Evolutionary conservation across 1,284 basidiomycete species (phyloP).

Genomic region (Marasmius tenuissimus): DNA sequence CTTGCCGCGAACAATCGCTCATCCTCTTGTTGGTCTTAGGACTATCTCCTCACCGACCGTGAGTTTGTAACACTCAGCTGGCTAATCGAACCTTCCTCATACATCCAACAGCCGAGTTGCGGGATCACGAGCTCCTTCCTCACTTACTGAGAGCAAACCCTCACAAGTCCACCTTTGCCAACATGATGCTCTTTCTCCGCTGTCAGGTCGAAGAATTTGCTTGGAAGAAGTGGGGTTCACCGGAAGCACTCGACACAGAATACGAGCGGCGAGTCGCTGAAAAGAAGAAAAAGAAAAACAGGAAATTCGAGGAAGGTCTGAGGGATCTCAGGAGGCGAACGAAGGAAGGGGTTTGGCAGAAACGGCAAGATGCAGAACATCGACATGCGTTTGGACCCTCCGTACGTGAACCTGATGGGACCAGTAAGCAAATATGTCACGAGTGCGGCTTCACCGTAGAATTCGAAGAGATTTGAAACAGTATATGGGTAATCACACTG

Average conservation of each 20-base stretch:
- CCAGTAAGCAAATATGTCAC: conserved; percentile 74
- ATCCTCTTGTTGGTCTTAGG: conserved; percentile 42
- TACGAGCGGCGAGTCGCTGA: conserved; percentile 79
- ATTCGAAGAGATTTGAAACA: conserved; percentile 71
- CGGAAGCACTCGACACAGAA: conserved; percentile 89
- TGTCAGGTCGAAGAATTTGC: conserved; percentile 96
- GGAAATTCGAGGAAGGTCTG: conserved; percentile 89
- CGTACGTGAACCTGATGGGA: conserved; percentile 51
- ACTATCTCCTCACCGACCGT: conserved; percentile 90
- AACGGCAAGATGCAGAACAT: conserved; percentile 84
- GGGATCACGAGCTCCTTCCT: conserved; percentile 89
- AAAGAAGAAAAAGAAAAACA: conserved; percentile 90
- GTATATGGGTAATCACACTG: no score
- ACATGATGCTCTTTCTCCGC: conserved; percentile 99
- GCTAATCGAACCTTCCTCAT: not conserved
- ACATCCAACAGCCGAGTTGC: conserved; percentile 72
- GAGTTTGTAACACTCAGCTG: conserved; percentile 24
- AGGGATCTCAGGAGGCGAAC: conserved; percentile 83
- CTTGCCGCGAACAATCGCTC: not conserved
- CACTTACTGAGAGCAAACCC: conserved; percentile 97
- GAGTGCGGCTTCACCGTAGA: conserved; percentile 88
- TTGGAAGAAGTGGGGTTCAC: conserved; percentile 96
- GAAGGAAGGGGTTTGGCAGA: conserved; percentile 88
- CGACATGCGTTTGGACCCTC: conserved; percentile 76
- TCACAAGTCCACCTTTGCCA: conserved; percentile 94